Evolutionary conservation across 148 eudicot species (phyloP).

Genomic region (Arbutus unedo): DNA sequence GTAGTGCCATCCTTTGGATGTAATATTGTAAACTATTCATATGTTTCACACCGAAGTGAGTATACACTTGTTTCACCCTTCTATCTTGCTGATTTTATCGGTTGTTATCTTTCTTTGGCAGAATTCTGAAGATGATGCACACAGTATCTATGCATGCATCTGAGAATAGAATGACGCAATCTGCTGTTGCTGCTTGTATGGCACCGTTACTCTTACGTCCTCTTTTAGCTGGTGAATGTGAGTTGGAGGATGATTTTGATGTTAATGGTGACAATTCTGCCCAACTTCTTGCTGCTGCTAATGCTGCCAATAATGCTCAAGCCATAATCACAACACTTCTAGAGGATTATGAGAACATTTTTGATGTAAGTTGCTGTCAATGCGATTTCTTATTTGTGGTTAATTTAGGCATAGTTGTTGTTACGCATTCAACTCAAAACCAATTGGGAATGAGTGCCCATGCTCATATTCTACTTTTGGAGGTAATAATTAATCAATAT

Average conservation of each 20-base stretch:
- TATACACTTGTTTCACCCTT: neutral
- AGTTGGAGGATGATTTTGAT: slow-evolving; percentile 86
- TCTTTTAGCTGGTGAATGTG: slow-evolving; percentile 97
- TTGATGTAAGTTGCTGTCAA: slow-evolving; percentile 60
- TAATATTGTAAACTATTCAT: neutral
- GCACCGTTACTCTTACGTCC: slow-evolving; percentile 98
- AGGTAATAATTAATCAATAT: too few relatives aligned
- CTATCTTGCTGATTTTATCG: neutral
- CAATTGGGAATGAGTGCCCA: too few relatives aligned
- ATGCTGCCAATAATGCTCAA: slow-evolving; percentile 97
- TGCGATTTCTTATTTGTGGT: neutral
- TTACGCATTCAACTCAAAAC: too few relatives aligned
- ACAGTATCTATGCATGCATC: slow-evolving; percentile 68
- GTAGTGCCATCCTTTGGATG: neutral
- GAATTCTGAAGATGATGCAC: slow-evolving; percentile 96
- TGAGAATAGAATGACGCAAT: slow-evolving; percentile 90
- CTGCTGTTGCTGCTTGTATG: slow-evolving; percentile 99
- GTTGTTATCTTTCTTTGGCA: slow-evolving; percentile 23
- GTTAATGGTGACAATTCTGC: slow-evolving; percentile 82
- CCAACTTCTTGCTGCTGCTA: slow-evolving; percentile 97
- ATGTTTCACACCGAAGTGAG: neutral
- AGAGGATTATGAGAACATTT: slow-evolving; percentile 74
- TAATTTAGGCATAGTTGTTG: neutral
- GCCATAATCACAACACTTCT: slow-evolving; percentile 80
- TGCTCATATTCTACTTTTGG: too few relatives aligned